Base-by-base conservation (phyloP, 2,329 filamentous ascomycete genomes). In the Proliferodiscus dingleyae region DNA sequence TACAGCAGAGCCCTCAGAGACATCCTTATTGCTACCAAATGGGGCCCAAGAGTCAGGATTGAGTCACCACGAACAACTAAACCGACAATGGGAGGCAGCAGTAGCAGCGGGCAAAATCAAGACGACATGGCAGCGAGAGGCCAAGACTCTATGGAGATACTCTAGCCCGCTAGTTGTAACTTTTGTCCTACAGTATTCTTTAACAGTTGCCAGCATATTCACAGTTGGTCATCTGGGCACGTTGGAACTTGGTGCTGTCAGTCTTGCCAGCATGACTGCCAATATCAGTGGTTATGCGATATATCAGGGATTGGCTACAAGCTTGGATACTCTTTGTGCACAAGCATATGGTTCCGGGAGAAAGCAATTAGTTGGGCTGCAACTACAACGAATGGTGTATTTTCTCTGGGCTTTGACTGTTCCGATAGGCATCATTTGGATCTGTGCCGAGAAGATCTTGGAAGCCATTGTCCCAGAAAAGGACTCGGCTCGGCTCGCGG, bases 281-380 rank as follows among this genome's bases (percentile, higher is more conserved):
- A 88, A 81, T 53, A 90, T 93, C 56, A 86, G 79, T 11, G 87
- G 85, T 47, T 83, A 86, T 58, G 85, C 84, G 0, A 80, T 87
- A 13, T 85, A 87, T 61, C 85, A 89, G 61, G 86, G 89, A n/a
- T 74, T 97, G 11, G 85, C 89, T 1, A 97, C 91, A 4, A 88
- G 85, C 53, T 73, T 97, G 29, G 91, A 97, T 66, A 97, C 91
- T 0, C 80, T 97, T 2, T 96, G 91, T 64, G 81, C 91, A 0
- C 91, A 97, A 66, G 91, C 93, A 0, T 97, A 94, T 62, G 91
- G 93, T 2, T 94, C 87, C 1, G 91, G 91, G 0, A 86, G 85
- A 63, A 94, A 86, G 62, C 86, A 90, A 56, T 78, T 97, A 4
- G 91, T 97, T 47, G 91, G 87, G 2, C 65, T 93, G 44, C 87